Percentiles rank a stretch among this genome's conserved stretches.
Evolutionary conservation across 805 yeast genomes (phyloP).

Genomic region (Candida incommunis): DNA sequence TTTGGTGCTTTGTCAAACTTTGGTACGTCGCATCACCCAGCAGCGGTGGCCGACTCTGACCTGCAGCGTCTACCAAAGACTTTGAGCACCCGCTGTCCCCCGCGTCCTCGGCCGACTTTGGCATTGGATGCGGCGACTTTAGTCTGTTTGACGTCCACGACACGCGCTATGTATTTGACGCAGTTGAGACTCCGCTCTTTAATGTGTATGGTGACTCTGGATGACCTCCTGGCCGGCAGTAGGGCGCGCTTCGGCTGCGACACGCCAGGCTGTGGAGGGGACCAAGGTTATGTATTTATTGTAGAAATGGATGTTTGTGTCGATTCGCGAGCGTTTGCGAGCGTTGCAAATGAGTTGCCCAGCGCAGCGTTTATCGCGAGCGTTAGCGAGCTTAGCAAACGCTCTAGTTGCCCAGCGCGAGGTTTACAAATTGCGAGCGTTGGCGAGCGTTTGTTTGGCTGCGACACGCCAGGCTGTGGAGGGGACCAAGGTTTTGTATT

Average conservation of each 20-base stretch:
- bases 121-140: conserved; percentile 1
- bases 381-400: too few species aligned
- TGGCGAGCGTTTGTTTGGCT: too few species aligned
- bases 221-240: background rate
- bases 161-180: background rate
- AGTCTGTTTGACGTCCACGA: background rate
- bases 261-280: background rate
- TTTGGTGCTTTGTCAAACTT: too few species aligned
- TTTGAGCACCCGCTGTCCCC: background rate
- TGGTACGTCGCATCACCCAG: conserved; percentile 1
- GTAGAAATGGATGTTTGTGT: background rate
- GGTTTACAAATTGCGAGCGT: too few species aligned
- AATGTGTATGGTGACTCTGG: conserved; percentile 1
- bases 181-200: background rate
- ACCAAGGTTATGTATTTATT: background rate
- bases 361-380: too few species aligned
- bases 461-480: conserved; percentile 1
- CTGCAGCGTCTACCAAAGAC: conserved; percentile 1
- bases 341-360: background rate
- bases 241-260: conserved; percentile 1
- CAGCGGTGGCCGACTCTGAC: background rate
- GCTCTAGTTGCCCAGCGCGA: too few species aligned
- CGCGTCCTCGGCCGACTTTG: background rate
- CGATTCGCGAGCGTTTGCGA: too few species aligned
- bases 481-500: background rate